Conservation (phyloP, 768 basidiomycete genomes). For the Tephrocybe sp. region DNA sequence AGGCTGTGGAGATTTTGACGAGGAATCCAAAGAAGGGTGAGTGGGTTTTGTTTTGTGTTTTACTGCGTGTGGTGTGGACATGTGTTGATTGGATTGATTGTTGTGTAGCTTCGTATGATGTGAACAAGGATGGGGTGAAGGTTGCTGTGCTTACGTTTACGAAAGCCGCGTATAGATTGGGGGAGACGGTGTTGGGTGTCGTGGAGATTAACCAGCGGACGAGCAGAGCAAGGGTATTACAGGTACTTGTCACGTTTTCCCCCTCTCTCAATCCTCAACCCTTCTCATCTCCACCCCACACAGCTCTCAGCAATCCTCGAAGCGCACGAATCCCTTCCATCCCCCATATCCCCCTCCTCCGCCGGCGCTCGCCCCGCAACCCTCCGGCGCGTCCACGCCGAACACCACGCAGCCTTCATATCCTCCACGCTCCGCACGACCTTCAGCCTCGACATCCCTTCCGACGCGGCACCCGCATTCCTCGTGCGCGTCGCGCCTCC, state of each 20-base stretch:
- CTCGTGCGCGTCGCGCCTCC: conserved; percentile 51
- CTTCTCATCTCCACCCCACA: not conserved
- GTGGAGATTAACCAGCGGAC: conserved; percentile 79
- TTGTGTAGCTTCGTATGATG: conserved; percentile 83
- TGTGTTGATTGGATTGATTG: not conserved
- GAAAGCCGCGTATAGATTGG: conserved; percentile 87
- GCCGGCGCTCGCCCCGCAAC: conserved; percentile 43
- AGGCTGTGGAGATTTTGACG: conserved; percentile 90
- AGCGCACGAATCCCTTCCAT: conserved; percentile 81
- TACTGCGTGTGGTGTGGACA: not conserved
- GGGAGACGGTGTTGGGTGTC: conserved; percentile 88
- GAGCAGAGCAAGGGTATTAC: conserved; percentile 75
- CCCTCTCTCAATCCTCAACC: not conserved
- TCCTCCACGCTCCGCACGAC: conserved; percentile 71
- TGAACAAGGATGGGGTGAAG: conserved; percentile 86
- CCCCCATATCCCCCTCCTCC: conserved; percentile 46
- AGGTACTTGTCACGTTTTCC: conserved; percentile 49
- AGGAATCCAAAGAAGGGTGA: conserved; percentile 85
- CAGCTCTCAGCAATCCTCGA: conserved; percentile 89
- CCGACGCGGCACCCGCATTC: conserved; percentile 88
- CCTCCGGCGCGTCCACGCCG: conserved; percentile 77
- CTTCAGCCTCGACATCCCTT: conserved; percentile 90
- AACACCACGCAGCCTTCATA: conserved; percentile 78
- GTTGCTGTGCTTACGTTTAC: conserved; percentile 92
- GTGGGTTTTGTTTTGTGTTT: conserved; percentile 17